Evolutionary conservation across 805 yeast genomes (phyloP), one percentile per base, ranked within the genome.

Genomic region (Yarrowia keelungensis): DNA sequence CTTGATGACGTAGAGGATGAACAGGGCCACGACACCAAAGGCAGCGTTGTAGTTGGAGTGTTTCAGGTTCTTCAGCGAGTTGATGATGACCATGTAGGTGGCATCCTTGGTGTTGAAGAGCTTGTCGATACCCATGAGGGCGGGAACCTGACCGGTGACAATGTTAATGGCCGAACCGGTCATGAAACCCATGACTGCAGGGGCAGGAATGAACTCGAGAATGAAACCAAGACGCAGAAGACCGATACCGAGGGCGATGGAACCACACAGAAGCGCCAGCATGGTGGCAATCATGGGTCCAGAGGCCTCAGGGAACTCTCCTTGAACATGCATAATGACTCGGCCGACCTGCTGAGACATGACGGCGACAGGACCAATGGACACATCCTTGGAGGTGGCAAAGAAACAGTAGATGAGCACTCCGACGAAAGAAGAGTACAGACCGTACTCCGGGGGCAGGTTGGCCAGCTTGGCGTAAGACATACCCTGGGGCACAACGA

Each of bases 291-390:
- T 90, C 61, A 83, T 83, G 1, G 93, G 91, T 2, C 87, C 89
- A 5, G 79, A 70, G 43, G 78, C 76, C 72, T 62, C 77, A 0
- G 86, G 83, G 71, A 83, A 81, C 70, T 81, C 84, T 12, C 73
- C 80, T 71, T 85, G 85, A 11, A 92, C 95, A 62, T 82, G 81
- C 36, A 86, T 83, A 68, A 93, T 83, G 69, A 91, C 92, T 76
- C 89, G 90, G 62, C 93, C 88, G 43, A 91, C 92, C 77, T 92
- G 93, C 72, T 87, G 78, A 15, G 97, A 90, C 97, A 93, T 92
- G 69, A 93, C 98, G 12, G 98, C 98, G 45, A 93, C 98, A 11
- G 98, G 98, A 36, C 98, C 98, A 74, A 93, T 92, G 70, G 96
- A 89, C 46, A 93, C 97, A 82, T 93, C 98, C 78, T 93, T 93